phyloP scores from a whole-genome alignment of 371 early-diverging fungal genomes.

The Rhizopus microsporus region DNA sequence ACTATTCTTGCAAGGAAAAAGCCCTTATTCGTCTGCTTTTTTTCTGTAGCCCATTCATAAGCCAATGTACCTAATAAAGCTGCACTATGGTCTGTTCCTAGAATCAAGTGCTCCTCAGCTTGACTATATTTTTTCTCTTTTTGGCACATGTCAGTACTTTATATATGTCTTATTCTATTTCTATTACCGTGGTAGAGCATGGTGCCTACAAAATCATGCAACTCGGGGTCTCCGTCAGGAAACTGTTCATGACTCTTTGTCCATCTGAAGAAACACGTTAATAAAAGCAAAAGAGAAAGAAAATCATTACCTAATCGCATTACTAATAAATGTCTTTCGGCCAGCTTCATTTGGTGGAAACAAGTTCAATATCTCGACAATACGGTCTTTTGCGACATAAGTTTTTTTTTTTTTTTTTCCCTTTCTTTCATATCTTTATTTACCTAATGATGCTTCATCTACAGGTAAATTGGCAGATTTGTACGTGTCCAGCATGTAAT shows the following conservation, averaged over 20 bases:
- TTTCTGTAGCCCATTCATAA: constrained; percentile 72
- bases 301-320: constrained; percentile 42
- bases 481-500: constrained; percentile 82
- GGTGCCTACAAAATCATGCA: constrained; percentile 85
- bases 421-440: constrained; percentile 11
- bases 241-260: constrained; percentile 59
- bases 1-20: constrained; percentile 79
- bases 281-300: not conserved
- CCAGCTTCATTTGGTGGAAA: constrained; percentile 43
- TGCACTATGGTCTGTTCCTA: constrained; percentile 81
- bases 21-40: constrained; percentile 59
- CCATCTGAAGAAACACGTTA: constrained; percentile 57
- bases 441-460: constrained; percentile 70
- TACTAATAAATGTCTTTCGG: constrained; percentile 47
- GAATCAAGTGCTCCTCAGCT: constrained; percentile 76
- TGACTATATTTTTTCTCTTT: constrained; percentile 59
- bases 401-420: not conserved
- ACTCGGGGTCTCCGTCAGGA: constrained; percentile 76
- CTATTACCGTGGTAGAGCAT: constrained; percentile 62
- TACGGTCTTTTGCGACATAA: constrained; percentile 44
- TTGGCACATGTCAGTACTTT: not conserved
- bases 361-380: constrained; percentile 55
- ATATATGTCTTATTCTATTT: not conserved
- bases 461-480: constrained; percentile 71
- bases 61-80: constrained; percentile 70